phyloP scores from a whole-genome alignment of 148 eudicot genomes.

The Amaranthus hypochondriacus region DNA sequence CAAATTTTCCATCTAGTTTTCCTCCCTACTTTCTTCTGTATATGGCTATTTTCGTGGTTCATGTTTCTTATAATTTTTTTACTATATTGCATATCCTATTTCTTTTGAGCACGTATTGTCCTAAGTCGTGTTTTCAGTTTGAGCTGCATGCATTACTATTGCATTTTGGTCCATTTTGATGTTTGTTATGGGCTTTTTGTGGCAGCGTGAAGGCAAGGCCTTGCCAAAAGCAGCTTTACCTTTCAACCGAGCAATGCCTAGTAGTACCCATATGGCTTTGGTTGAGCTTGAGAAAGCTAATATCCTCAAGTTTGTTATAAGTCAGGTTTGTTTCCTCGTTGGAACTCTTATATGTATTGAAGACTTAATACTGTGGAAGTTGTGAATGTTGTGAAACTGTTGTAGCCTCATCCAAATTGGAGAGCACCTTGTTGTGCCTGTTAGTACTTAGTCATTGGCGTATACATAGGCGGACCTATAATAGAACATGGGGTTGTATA shows the following conservation, averaged over 20 bases:
- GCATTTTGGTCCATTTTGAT: not conserved
- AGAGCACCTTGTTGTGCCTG: not conserved
- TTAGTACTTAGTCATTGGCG: not conserved
- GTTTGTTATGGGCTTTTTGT: conserved; percentile 9
- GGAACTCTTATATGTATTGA: not conserved
- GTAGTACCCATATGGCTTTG: conserved; percentile 94
- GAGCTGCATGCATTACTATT: not conserved
- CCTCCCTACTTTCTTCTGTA: not conserved
- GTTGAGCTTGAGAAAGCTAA: conserved; percentile 83
- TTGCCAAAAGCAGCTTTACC: conserved; percentile 85
- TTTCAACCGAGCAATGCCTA: conserved; percentile 90
- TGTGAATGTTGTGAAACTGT: not conserved
- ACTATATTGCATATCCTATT: not conserved
- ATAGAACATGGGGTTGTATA: too few relatives aligned
- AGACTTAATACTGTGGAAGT: not conserved
- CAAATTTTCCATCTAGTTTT: not conserved
- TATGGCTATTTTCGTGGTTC: not conserved
- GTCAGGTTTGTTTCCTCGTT: conserved; percentile 53
- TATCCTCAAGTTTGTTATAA: conserved; percentile 81
- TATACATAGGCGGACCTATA: too few relatives aligned
- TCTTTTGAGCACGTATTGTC: not conserved
- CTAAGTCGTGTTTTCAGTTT: not conserved
- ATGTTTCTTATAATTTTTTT: not conserved
- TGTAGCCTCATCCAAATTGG: not conserved
- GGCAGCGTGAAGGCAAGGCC: conserved; percentile 70